phyloP scores from a whole-genome alignment of 1,284 basidiomycete genomes.

The Schizopora paradoxa region DNA sequence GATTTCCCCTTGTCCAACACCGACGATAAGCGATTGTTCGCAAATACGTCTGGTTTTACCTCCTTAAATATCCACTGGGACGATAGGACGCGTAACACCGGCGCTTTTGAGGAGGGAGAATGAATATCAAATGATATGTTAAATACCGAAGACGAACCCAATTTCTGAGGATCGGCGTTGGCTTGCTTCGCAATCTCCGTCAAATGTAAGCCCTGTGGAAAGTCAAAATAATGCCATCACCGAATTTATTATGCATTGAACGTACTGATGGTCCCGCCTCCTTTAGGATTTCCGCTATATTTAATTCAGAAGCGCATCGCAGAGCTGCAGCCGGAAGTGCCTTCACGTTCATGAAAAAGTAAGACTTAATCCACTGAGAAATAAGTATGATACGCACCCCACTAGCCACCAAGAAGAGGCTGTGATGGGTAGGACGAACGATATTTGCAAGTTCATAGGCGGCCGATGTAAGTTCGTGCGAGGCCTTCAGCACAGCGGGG shows the following conservation, averaged over 20 bases:
- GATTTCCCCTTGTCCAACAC: conserved; percentile 20
- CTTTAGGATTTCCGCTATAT: conserved; percentile 14
- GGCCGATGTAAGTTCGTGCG: neutral
- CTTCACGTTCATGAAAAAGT: neutral
- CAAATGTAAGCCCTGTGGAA: conserved; percentile 17
- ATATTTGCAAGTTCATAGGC: neutral
- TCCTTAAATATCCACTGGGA: conserved; percentile 27
- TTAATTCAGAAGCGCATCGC: conserved; percentile 4
- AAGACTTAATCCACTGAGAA: too few relatives aligned
- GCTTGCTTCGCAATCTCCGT: conserved; percentile 20
- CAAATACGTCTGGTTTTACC: conserved; percentile 19
- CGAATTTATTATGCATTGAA: neutral
- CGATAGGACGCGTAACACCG: conserved; percentile 25
- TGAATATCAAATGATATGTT: conserved; percentile 16
- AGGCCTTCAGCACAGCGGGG: neutral
- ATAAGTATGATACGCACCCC: neutral
- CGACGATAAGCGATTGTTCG: conserved; percentile 19
- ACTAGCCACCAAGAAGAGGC: neutral
- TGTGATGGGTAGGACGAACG: neutral
- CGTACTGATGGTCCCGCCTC: conserved; percentile 10
- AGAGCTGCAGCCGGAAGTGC: conserved; percentile 1
- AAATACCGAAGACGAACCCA: conserved; percentile 16
- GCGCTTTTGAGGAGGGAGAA: conserved; percentile 21
- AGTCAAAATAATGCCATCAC: neutral
- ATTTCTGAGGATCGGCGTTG: conserved; percentile 18